phyloP scores from a whole-genome alignment of 2,329 filamentous ascomycete species.

The Chrysosporium keratinophilum region DNA sequence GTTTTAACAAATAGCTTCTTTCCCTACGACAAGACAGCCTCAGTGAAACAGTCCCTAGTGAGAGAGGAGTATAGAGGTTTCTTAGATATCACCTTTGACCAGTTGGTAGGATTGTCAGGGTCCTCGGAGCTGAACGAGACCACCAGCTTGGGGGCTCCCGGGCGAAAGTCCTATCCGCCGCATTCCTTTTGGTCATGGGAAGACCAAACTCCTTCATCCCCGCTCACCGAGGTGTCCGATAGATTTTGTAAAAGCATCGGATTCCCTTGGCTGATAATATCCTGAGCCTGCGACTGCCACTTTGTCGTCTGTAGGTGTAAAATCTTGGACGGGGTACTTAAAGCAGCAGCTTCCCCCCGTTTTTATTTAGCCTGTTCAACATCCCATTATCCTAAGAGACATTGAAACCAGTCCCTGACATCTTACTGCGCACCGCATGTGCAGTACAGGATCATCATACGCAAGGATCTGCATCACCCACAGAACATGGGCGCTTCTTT shows the following conservation, averaged over 20 bases:
- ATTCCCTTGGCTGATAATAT: neutral
- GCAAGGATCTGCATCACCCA: too few relatives aligned
- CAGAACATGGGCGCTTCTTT: too few relatives aligned
- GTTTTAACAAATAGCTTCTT: constrained; percentile 30
- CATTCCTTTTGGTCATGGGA: neutral
- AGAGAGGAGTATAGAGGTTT: neutral
- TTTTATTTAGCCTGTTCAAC: too few relatives aligned
- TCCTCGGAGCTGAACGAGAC: constrained; percentile 29
- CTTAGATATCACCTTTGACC: constrained; percentile 22
- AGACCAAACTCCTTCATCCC: neutral
- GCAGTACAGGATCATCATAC: too few relatives aligned
- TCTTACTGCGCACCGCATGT: too few relatives aligned
- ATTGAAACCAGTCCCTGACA: too few relatives aligned
- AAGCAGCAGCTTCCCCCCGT: too few relatives aligned
- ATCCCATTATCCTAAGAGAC: too few relatives aligned
- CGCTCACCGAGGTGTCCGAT: neutral
- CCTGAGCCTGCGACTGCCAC: neutral
- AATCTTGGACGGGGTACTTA: too few relatives aligned
- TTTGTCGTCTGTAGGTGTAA: too few relatives aligned
- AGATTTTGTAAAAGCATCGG: neutral
- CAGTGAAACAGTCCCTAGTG: neutral
- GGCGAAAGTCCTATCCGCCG: constrained; percentile 22
- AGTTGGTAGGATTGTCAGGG: constrained; percentile 28
- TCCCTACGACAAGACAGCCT: constrained; percentile 12
- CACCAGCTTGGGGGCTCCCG: constrained; percentile 29